phyloP scores from a whole-genome alignment of 2,329 filamentous ascomycete genomes.

The Penicillium sp. region DNA sequence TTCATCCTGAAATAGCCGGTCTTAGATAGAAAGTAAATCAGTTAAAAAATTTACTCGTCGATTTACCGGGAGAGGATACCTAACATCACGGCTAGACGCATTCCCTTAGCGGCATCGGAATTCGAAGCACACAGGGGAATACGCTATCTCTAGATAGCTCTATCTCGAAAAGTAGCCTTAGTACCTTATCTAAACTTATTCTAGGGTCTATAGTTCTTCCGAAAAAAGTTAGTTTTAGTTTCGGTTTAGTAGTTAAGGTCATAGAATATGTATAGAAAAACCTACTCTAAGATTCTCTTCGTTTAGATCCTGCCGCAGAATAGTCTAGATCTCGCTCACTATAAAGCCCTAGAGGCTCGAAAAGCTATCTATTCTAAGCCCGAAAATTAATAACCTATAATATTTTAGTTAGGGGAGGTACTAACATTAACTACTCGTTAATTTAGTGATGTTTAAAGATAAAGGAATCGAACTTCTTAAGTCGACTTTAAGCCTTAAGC shows the following conservation, averaged over 20 bases:
- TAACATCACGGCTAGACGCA: conserved; percentile 41
- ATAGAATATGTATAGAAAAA: conserved; percentile 13
- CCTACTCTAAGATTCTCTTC: conserved; percentile 14
- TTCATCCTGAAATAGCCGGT: conserved; percentile 15
- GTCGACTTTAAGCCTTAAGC: conserved; percentile 5
- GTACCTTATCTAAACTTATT: conserved; percentile 5
- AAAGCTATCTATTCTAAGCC: conserved; percentile 3
- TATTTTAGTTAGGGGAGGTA: neutral
- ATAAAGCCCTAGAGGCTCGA: conserved; percentile 4
- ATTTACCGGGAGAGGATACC: conserved; percentile 38
- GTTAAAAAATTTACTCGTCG: conserved; percentile 41
- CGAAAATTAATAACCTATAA: neutral
- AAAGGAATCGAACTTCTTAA: conserved; percentile 12
- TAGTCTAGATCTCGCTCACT: conserved; percentile 6
- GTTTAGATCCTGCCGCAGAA: conserved; percentile 7
- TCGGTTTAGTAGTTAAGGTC: conserved; percentile 4
- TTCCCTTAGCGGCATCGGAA: conserved; percentile 39
- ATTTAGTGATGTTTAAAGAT: conserved; percentile 12
- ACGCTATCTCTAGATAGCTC: conserved; percentile 7
- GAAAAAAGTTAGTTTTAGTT: conserved; percentile 9
- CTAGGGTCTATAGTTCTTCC: conserved; percentile 3
- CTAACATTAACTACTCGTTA: conserved; percentile 12
- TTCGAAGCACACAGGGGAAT: conserved; percentile 43
- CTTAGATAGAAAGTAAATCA: conserved; percentile 35
- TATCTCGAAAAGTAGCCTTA: neutral